Evolutionary conservation across 2,329 filamentous ascomycete species (phyloP), one percentile per base, ranked within the genome.

Genomic region (Xylaria polymorpha): DNA sequence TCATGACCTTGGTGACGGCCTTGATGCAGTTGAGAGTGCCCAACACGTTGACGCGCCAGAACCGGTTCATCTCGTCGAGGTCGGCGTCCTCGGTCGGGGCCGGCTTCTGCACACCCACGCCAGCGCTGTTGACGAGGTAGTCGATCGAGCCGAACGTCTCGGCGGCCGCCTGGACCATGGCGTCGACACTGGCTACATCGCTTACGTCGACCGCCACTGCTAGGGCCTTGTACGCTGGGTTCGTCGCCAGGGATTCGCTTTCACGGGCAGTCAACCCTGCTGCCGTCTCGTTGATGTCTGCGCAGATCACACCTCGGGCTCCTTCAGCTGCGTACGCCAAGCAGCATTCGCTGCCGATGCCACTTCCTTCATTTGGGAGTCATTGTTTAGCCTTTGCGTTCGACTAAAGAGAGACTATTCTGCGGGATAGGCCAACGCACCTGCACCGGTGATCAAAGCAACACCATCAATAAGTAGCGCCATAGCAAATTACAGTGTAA

Each of bases 81-180:
- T 67, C 64, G 14, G 48, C 60, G 4, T 64, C 53, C 0, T 44
- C 64, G 18, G 63, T 55, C 5, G 60, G 50, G 2, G 44, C 50
- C 2, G 58, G 57, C 43, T 67, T 57, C 59, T 67, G 58, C 5
- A 67, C 58, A 32, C 65, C 65, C 25, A 67, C 72, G 3, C 71
- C 73, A 2, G 72, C 72, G 51, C 60, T 67, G 50, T 74, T 64
- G 0, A 75, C 58, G 29, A 51, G 57, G 46, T 75, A 75, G 50
- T 75, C 73, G 20, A 75, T 68, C 48, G 71, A 71, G 0, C 68
- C 71, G 25, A 73, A 71, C 1, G 63, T 46, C 6, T 32, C n/a
- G 4, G 67, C 59, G n/a, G 65, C 67, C 10, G 50, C 63, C 4
- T 61, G 57, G 7, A 74, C 59, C 6, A 70, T 65, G 0, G 35